These are phyloP conservation scores for Aspergillus steynii DNA, from an alignment of 495 filamentous ascomycete genomes.

Conservation along the genomic window DNA sequence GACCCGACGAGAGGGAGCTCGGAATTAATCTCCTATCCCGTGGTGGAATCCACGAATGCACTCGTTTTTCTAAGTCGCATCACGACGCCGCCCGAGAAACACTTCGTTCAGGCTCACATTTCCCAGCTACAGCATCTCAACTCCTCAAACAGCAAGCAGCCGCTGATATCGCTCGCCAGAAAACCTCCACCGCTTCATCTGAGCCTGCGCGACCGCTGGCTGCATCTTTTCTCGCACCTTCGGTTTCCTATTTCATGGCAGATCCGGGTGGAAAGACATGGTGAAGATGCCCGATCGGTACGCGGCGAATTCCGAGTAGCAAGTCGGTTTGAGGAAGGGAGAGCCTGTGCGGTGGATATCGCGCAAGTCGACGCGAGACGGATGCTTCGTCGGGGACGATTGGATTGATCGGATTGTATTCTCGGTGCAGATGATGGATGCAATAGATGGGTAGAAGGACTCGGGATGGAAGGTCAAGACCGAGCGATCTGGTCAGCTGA, in stretches of 20 bases:
- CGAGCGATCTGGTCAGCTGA: too few relatives aligned
- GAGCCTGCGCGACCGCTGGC: slow-evolving; percentile 28
- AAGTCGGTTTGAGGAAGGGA: slow-evolving; percentile 13
- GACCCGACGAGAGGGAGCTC: slow-evolving; percentile 19
- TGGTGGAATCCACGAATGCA: slow-evolving; percentile 32
- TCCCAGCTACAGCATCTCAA: slow-evolving; percentile 42
- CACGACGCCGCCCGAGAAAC: background rate
- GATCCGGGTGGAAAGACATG: slow-evolving; percentile 33
- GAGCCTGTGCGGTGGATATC: slow-evolving; percentile 37
- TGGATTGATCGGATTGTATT: slow-evolving; percentile 40
- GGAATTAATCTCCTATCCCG: slow-evolving; percentile 13
- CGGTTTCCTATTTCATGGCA: slow-evolving; percentile 20
- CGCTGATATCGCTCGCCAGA: slow-evolving; percentile 48
- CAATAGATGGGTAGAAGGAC: slow-evolving; percentile 5
- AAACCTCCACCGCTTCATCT: slow-evolving; percentile 47
- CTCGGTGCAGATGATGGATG: slow-evolving; percentile 34
- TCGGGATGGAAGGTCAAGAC: too few relatives aligned
- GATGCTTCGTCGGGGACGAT: slow-evolving; percentile 35
- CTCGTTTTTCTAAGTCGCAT: slow-evolving; percentile 24
- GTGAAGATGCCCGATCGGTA: slow-evolving; percentile 25
- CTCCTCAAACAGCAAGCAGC: slow-evolving; percentile 51
- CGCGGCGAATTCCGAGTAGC: slow-evolving; percentile 17
- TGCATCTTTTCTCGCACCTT: slow-evolving; percentile 24
- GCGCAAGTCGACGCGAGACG: slow-evolving; percentile 28
- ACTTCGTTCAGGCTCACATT: slow-evolving; percentile 19